Conservation (phyloP, 169 alveolate species). For the Miamiensis avidus region DNA sequence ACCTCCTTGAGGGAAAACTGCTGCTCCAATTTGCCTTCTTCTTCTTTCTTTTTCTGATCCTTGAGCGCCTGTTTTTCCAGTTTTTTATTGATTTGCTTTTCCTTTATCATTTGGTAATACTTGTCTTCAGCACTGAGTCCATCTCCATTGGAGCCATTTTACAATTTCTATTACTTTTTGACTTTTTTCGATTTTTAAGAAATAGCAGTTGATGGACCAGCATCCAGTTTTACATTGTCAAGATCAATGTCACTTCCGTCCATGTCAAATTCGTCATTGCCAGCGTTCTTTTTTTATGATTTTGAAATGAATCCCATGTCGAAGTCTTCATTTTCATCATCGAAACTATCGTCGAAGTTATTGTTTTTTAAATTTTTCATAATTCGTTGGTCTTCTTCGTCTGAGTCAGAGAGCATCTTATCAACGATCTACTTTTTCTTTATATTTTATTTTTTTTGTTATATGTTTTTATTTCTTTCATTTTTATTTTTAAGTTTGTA, state of each 20-base stretch:
- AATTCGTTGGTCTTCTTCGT: background rate
- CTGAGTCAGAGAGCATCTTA: no score
- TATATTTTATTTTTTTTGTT: no score
- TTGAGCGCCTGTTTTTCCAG: background rate
- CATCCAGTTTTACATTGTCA: background rate
- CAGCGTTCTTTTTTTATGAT: background rate
- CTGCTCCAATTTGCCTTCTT: background rate
- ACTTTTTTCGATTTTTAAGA: background rate
- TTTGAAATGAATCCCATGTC: background rate
- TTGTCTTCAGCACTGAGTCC: background rate
- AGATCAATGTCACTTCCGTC: no score
- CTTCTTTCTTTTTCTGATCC: background rate
- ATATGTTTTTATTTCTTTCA: no score
- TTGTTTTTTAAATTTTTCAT: background rate
- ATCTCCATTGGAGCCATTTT: background rate
- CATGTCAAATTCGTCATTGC: no score
- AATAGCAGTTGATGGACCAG: background rate
- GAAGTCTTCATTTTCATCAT: background rate
- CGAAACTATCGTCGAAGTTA: background rate
- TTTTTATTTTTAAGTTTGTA: no score
- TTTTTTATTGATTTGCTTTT: no score
- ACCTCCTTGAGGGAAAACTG: background rate
- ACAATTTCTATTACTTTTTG: background rate
- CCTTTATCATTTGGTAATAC: background rate
- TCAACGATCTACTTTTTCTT: no score